Evolutionary conservation across 2,329 filamentous ascomycete species (phyloP), one percentile per base, ranked within the genome.

Genomic region (Cryphonectria naterciae): DNA sequence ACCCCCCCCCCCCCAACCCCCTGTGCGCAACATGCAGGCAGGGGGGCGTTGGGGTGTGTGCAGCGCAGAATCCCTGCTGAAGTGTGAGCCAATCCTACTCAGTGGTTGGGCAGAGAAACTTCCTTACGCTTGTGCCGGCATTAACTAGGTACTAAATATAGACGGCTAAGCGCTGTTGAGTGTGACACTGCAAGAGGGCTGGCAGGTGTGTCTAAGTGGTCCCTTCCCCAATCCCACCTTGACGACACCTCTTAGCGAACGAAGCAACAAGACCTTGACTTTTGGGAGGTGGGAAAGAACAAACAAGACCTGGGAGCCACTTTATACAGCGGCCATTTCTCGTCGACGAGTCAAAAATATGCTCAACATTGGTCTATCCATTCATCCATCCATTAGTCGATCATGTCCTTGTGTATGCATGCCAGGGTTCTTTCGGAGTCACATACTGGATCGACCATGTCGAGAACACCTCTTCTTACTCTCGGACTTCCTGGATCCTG

Each of bases 101-200:
- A 28, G 54, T 58, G 54, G 54, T 58, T 58, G 54, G 54, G 28
- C 25, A 58, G 25, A 19, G 15, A 32, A 58, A 58, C 19, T 28
- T 17, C 54, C 54, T 32, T 19, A 58, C 25, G 54, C 54, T 19
- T 19, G 54, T 13, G 4, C 25, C 54, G 25, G 25, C 28, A 32
- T 28, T 28, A 25, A 39, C 19, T 39, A 37, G 46, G 13, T 58
- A 15, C 54, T 58, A 61, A 61, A 61, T 61, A 22, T 61, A 35
- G 58, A 61, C 17, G 19, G 58, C 58, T 61, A 61, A 61, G 58
- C 58, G 58, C 58, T n/a, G 58, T 61, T 61, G 32, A 8, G 22
- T 39, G 58, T 39, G 58, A 58, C 56, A 37, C 37, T 37, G 37
- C 37, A 60, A 2, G 35, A 17, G 2, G 58, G 15, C 5, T n/a